phyloP scores from a whole-genome alignment of 169 alveolate genomes.

The Plasmodium blacklocki region DNA sequence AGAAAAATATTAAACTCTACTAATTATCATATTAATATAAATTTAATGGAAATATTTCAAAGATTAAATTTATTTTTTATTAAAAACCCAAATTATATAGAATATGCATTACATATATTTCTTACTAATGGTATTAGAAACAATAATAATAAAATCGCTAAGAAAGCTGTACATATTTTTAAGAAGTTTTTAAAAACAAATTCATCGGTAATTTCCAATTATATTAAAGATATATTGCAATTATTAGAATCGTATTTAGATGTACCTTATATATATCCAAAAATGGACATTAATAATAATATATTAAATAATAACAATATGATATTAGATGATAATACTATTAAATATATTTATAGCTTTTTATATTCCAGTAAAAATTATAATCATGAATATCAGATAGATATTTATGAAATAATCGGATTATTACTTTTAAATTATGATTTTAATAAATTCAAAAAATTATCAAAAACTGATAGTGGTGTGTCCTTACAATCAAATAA shows the following conservation, averaged over 20 bases:
- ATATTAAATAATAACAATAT: background rate
- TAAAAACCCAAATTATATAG: constrained; percentile 56
- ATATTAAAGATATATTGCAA: constrained; percentile 64
- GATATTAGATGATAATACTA: constrained; percentile 19
- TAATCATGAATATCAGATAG: constrained; percentile 62
- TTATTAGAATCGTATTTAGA: constrained; percentile 53
- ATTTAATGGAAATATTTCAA: constrained; percentile 72
- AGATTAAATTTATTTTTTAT: constrained; percentile 56
- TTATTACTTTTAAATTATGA: constrained; percentile 37
- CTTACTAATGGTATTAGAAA: constrained; percentile 69
- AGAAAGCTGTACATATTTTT: constrained; percentile 64
- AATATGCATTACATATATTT: constrained; percentile 52
- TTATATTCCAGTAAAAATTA: constrained; percentile 37
- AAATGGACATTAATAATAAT: background rate
- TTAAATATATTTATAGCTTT: constrained; percentile 35
- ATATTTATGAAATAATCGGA: constrained; percentile 53
- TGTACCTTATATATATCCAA: constrained; percentile 44
- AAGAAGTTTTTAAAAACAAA: constrained; percentile 52
- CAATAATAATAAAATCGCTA: constrained; percentile 34
- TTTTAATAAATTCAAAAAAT: constrained; percentile 12
- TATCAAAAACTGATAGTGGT: constrained; percentile 10
- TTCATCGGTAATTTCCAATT: constrained; percentile 34
- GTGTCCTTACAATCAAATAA: too few relatives aligned
- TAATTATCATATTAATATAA: constrained; percentile 64
- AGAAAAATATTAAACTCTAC: constrained; percentile 43